These are phyloP conservation scores for Trichothecium roseum DNA, from an alignment of 2,329 filamentous ascomycete genomes.

Conservation along the genomic window DNA sequence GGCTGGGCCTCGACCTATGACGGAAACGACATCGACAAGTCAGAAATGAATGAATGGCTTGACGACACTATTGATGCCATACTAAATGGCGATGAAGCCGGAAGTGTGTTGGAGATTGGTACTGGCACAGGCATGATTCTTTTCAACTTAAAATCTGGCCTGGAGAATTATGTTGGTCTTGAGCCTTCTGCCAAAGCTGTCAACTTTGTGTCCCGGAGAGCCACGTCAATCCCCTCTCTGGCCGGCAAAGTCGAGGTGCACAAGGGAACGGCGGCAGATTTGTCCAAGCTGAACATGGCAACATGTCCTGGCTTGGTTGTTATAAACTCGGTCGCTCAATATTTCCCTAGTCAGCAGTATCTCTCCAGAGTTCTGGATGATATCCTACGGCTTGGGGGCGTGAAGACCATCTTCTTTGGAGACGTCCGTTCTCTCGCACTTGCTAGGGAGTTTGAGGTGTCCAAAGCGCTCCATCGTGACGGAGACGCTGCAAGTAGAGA, in stretches of 20 bases:
- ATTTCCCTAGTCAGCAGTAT: conserved; percentile 5
- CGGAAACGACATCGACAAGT: conserved; percentile 6
- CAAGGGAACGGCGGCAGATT: conserved; percentile 12
- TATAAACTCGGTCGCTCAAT: conserved; percentile 7
- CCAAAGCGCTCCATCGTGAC: conserved; percentile 4
- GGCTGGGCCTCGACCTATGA: conserved; percentile 11
- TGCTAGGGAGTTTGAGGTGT: conserved; percentile 6
- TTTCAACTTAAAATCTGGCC: conserved; percentile 3
- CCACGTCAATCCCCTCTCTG: conserved; percentile 6
- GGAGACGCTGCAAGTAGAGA: conserved; percentile 3
- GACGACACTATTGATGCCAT: conserved; percentile 8
- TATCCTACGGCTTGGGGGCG: conserved; percentile 1
- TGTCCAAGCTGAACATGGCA: conserved; percentile 1
- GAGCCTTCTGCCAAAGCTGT: conserved; percentile 14
- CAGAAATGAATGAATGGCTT: conserved; percentile 11
- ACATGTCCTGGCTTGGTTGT: conserved; percentile 9
- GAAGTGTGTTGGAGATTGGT: conserved; percentile 8
- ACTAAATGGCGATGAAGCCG: neutral
- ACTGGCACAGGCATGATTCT: conserved; percentile 10
- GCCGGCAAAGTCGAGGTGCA: conserved; percentile 7
- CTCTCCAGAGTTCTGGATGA: conserved; percentile 2
- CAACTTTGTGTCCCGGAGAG: conserved; percentile 9
- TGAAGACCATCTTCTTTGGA: conserved; percentile 8
- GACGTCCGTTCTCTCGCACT: conserved; percentile 10
- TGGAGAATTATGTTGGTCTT: conserved; percentile 16